These are phyloP conservation scores for Madurella fahalii DNA, from an alignment of 2,329 filamentous ascomycete genomes.

Conservation along the genomic window DNA sequence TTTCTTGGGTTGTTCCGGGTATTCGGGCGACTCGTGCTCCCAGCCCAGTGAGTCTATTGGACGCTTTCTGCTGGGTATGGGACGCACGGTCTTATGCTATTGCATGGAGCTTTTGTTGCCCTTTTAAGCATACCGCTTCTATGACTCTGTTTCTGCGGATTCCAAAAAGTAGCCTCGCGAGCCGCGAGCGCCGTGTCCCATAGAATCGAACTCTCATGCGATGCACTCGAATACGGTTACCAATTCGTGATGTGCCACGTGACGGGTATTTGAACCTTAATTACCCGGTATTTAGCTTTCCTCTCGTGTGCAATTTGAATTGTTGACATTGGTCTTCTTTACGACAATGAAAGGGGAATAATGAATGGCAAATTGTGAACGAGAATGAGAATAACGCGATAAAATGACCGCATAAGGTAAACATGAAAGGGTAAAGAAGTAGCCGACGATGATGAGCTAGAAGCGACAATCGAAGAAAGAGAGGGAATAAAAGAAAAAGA, in stretches of 20 bases:
- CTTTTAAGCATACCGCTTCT: conserved; percentile 26
- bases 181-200: conserved; percentile 34
- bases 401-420: too few species aligned
- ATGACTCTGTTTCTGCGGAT: conserved; percentile 15
- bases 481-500: too few species aligned
- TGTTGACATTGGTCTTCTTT: too few species aligned
- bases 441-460: too few species aligned
- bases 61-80: conserved; percentile 41
- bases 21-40: conserved; percentile 13
- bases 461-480: too few species aligned
- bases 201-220: conserved; percentile 31
- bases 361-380: too few species aligned
- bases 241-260: not conserved
- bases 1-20: conserved; percentile 21
- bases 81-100: conserved; percentile 29
- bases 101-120: conserved; percentile 36
- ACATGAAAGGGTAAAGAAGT: too few species aligned
- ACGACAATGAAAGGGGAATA: too few species aligned
- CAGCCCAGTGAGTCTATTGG: conserved; percentile 35
- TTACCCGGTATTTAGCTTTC: too few species aligned
- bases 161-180: conserved; percentile 30
- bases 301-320: too few species aligned
- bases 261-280: not conserved
- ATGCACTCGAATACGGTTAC: not conserved
- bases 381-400: too few species aligned